These are phyloP conservation scores for Leucocoprinus leucothites DNA, from an alignment of 768 basidiomycete species.

Conservation along the genomic window DNA sequence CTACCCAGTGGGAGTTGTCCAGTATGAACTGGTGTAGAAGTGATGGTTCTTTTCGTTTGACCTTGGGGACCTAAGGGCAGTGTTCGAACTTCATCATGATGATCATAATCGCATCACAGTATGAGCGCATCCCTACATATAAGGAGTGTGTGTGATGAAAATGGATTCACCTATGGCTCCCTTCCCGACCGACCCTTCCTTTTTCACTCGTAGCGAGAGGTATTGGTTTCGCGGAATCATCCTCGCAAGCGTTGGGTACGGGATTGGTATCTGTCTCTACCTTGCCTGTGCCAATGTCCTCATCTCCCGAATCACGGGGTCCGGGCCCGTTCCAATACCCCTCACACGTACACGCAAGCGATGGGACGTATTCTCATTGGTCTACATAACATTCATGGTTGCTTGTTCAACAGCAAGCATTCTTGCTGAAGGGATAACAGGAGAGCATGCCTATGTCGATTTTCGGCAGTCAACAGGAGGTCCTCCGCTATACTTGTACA, in stretches of 20 bases:
- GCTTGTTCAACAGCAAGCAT: slow-evolving; percentile 2
- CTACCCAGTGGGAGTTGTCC: too few relatives aligned
- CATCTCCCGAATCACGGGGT: neutral
- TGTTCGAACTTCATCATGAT: too few relatives aligned
- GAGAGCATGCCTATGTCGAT: slow-evolving; percentile 1
- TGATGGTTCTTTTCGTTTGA: too few relatives aligned
- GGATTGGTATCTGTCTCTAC: slow-evolving; percentile 4
- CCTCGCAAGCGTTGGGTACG: neutral
- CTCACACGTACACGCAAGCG: neutral
- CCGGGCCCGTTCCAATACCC: neutral
- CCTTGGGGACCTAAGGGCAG: too few relatives aligned
- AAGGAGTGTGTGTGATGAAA: neutral
- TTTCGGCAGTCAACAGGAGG: neutral
- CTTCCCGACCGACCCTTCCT: neutral
- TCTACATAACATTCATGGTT: slow-evolving; percentile 3
- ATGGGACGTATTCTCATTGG: neutral
- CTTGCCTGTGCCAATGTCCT: neutral
- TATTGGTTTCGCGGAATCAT: neutral
- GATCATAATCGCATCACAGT: too few relatives aligned
- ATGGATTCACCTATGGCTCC: neutral
- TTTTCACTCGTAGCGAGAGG: neutral
- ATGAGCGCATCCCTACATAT: too few relatives aligned
- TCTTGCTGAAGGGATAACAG: neutral
- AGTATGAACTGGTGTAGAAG: too few relatives aligned
- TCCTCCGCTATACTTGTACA: neutral